These are phyloP conservation scores for Chaetoscypha palmicola DNA, from an alignment of 2,329 filamentous ascomycete genomes.

Conservation along the genomic window DNA sequence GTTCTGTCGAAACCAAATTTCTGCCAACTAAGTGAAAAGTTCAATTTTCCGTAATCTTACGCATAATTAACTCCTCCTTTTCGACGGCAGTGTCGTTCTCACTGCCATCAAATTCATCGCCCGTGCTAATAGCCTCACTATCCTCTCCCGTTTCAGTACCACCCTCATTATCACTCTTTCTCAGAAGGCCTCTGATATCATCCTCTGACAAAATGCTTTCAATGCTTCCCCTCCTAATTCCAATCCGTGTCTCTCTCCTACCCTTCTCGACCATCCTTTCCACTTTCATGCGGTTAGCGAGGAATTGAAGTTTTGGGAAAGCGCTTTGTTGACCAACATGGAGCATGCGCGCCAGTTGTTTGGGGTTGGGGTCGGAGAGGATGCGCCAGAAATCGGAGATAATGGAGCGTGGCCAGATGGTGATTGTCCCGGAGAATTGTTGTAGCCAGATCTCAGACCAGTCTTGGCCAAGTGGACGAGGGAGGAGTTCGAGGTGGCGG, in stretches of 20 bases:
- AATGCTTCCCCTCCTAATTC: conserved; percentile 43
- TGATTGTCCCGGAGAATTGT: conserved; percentile 88
- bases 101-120: conserved; percentile 21
- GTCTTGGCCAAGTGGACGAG: conserved; percentile 84
- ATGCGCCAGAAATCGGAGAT: conserved; percentile 80
- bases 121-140: conserved; percentile 13
- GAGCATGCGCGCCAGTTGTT: conserved; percentile 78
- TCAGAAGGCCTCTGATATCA: conserved; percentile 45
- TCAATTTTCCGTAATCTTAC: not conserved
- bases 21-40: not conserved
- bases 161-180: conserved; percentile 23
- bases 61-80: conserved; percentile 1
- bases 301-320: conserved; percentile 88
- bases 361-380: conserved; percentile 70
- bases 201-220: conserved; percentile 57
- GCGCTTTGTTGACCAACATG: conserved; percentile 81
- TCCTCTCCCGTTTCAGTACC: conserved; percentile 30
- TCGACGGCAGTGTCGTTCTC: conserved; percentile 10
- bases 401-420: conserved; percentile 84
- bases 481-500: conserved; percentile 83
- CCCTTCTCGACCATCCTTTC: conserved; percentile 64
- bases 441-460: conserved; percentile 97
- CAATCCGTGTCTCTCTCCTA: conserved; percentile 45
- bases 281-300: conserved; percentile 77
- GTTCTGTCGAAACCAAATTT: not conserved